Evolutionary conservation across 208 protist species (phyloP), one percentile per base, ranked within the genome.

Genomic region (Crithidia sp.): DNA sequence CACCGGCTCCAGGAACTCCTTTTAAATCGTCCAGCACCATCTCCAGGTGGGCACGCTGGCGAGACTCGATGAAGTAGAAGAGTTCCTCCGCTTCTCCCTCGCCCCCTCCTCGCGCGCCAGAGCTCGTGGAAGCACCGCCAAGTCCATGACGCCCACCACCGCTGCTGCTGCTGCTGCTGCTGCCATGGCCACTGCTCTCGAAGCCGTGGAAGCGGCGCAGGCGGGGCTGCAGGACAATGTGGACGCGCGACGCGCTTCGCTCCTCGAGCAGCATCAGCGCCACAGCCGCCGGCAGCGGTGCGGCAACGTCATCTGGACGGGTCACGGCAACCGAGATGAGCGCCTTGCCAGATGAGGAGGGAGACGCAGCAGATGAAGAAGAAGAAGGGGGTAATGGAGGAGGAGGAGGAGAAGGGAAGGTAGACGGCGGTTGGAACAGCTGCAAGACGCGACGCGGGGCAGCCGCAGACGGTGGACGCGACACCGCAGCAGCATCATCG

Each of bases 11-110:
- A 96, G 56, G 47, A 82, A 92, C 56, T 91, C 82, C 68, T 86
- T 86, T 71, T 16, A 92, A 59, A 5, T 60, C 81, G 57, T 65
- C 68, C 54, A 96, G 76, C 13, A 94, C 84, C 41, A 69, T 55
- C 69, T 95, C 87, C 78, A 96, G 78, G 45, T 92, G 86, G 17
- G 73, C 58, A 1, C 92, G 92, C 54, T 95, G 77, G 6, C 67
- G 77, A n/a, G 88, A 93, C 54, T 91, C 86, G 43, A 96, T 66
- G 72, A 96, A 96, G 74, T 96, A 95, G 55, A 93, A 81, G 8
- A 81, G 72, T 58, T 76, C 63, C 37, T 82, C 83, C 28, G 28
- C 28, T 28, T 28, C 28, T 28, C 28, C 28, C 28, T 28, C 28
- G 28, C 28, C 28, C 28, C 28, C 28, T 28, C 28, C 28, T 28